Conservation (phyloP, 225 moss, liverwort and hornwort genomes). For the Polytrichum formosum region DNA sequence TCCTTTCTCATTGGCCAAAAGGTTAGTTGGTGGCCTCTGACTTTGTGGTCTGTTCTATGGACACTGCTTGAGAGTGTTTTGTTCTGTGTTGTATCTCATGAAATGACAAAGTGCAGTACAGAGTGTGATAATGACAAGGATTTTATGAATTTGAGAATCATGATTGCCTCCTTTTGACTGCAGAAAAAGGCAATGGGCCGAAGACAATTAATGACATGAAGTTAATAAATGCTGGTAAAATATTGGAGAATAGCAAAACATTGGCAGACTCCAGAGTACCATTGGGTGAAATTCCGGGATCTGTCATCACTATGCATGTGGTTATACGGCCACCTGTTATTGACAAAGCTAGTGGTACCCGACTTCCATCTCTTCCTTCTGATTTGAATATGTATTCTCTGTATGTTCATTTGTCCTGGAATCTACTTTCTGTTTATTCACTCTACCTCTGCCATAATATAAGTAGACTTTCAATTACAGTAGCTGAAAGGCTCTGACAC, state of each 20-base stretch:
- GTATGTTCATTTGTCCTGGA: no score
- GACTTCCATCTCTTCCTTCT: constrained; percentile 32
- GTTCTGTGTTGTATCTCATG: no score
- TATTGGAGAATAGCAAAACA: constrained; percentile 94
- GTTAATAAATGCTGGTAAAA: constrained; percentile 95
- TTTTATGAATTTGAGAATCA: no score
- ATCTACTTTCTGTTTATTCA: no score
- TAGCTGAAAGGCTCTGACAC: no score
- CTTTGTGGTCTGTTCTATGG: no score
- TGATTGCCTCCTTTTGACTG: constrained; percentile 8
- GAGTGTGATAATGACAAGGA: no score
- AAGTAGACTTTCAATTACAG: no score
- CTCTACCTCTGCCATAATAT: no score
- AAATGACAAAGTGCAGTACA: no score
- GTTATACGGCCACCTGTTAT: constrained; percentile 81
- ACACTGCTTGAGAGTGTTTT: no score
- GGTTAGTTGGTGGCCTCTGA: constrained; percentile 31
- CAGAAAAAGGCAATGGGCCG: constrained; percentile 96
- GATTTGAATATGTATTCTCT: constrained; percentile 8
- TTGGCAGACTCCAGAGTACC: constrained; percentile 92
- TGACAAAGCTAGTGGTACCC: constrained; percentile 84
- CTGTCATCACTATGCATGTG: constrained; percentile 97
- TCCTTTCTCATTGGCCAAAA: constrained; percentile 94
- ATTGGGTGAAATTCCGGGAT: constrained; percentile 93
- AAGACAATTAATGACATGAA: constrained; percentile 95